phyloP scores from a whole-genome alignment of 176 grass and related monocot genomes.

The Leersia perrieri region DNA sequence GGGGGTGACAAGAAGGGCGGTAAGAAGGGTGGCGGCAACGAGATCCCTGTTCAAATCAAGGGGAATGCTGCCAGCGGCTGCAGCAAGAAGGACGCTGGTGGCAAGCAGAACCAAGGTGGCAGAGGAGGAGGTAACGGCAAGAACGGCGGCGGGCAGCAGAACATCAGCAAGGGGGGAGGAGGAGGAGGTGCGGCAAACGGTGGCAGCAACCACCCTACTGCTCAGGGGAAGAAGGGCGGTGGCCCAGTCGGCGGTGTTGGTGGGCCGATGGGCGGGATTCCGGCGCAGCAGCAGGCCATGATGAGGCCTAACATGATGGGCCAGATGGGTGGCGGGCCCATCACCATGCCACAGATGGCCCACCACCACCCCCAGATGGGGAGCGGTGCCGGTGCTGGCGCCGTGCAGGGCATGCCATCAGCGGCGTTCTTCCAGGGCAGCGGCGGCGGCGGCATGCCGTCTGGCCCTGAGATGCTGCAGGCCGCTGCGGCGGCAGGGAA shows the following conservation, averaged over 20 bases:
- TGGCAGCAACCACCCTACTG: background rate
- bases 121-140: constrained; percentile 46
- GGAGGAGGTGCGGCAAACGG: constrained; percentile 28
- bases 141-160: constrained; percentile 25
- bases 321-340: too few relatives aligned
- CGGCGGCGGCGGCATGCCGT: constrained; percentile 21
- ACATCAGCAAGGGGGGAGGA: constrained; percentile 50
- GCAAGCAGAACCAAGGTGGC: constrained; percentile 56
- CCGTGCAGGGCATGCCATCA: constrained; percentile 26
- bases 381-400: constrained; percentile 11
- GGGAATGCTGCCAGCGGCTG: too few relatives aligned
- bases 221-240: constrained; percentile 17
- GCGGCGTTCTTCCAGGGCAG: constrained; percentile 18
- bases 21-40: constrained; percentile 8
- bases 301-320: too few relatives aligned
- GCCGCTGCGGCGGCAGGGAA: constrained; percentile 42
- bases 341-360: too few relatives aligned
- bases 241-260: background rate
- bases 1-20: constrained; percentile 57
- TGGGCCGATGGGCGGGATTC: constrained; percentile 4
- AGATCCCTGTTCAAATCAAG: too few relatives aligned
- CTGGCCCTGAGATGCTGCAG: constrained; percentile 51
- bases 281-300: too few relatives aligned
- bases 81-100: constrained; percentile 40
- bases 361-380: constrained; percentile 46